Conservation (phyloP, 1,284 basidiomycete genomes). For the Ceratobasidium sp. region DNA sequence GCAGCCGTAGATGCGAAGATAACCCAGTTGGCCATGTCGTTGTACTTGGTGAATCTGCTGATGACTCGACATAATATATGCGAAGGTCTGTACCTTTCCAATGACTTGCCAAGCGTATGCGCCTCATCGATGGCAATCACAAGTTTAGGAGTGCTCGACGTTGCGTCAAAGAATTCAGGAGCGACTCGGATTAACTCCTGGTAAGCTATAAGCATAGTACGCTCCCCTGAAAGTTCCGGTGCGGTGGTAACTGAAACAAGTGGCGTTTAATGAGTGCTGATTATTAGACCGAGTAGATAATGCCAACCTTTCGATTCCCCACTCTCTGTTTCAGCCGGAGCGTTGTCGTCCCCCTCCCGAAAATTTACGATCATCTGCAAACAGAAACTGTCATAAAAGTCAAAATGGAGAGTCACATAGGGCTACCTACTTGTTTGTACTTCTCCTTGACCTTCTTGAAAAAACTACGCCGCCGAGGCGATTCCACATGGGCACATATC, state of each 20-base stretch:
- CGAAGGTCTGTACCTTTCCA: not conserved
- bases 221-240: not conserved
- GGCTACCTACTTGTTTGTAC: not conserved
- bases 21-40: not conserved
- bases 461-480: not conserved
- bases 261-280: not conserved
- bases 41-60: not conserved
- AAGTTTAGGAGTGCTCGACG: not conserved
- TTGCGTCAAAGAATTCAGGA: not conserved
- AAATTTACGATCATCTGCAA: too few relatives aligned
- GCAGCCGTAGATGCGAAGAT: not conserved
- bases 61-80: not conserved
- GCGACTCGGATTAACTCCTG: not conserved
- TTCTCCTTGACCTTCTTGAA: not conserved
- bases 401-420: not conserved
- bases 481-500: not conserved
- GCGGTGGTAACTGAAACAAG: not conserved
- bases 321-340: not conserved
- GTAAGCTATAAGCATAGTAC: not conserved
- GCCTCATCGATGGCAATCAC: slow-evolving; percentile 15
- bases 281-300: not conserved
- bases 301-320: not conserved
- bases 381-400: not conserved
- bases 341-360: too few relatives aligned
- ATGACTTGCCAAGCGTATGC: not conserved